Conservation (phyloP, 179 eudicot genomes). For the Beta lomatogona region DNA sequence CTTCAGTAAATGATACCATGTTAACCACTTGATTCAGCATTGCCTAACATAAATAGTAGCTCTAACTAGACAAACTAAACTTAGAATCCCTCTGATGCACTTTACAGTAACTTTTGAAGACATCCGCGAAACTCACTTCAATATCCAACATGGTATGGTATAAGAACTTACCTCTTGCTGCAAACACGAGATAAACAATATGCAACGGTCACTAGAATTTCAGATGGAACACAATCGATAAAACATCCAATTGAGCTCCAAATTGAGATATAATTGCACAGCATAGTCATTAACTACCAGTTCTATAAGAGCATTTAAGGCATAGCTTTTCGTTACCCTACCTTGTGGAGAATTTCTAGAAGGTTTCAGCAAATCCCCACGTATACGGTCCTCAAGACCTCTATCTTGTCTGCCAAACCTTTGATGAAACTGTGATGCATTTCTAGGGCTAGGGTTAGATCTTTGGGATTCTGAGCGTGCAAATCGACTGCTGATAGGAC, state of each 20-base stretch:
- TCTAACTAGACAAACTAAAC: slow-evolving; percentile 58
- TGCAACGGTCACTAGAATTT: slow-evolving; percentile 36
- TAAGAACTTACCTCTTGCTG: slow-evolving; percentile 99
- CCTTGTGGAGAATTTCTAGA: slow-evolving; percentile 89
- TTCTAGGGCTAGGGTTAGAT: slow-evolving; percentile 63
- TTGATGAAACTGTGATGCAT: slow-evolving; percentile 55
- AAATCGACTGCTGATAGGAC: slow-evolving; percentile 54
- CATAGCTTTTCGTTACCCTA: slow-evolving; percentile 59
- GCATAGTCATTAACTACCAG: slow-evolving; percentile 27
- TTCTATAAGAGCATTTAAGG: slow-evolving; percentile 34
- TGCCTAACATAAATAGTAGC: slow-evolving; percentile 56
- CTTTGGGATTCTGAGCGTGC: slow-evolving; percentile 79
- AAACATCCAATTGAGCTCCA: slow-evolving; percentile 11
- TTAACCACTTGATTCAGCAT: slow-evolving; percentile 68
- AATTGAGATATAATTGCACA: neutral
- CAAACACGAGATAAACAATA: slow-evolving; percentile 66
- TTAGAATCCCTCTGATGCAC: slow-evolving; percentile 60
- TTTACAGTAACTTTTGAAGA: slow-evolving; percentile 51
- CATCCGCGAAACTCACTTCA: slow-evolving; percentile 74
- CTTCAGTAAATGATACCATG: slow-evolving; percentile 89
- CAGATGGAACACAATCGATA: neutral
- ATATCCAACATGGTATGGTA: slow-evolving; percentile 73
- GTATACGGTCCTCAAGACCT: slow-evolving; percentile 71
- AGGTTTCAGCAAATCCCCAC: slow-evolving; percentile 74
- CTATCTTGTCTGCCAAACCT: slow-evolving; percentile 77